A percentile compares a stretch with the other conserved stretches of the same genome.
Evolutionary conservation across 352 stramenopile species (phyloP).

Genomic region (Phytophthora chlamydospora): DNA sequence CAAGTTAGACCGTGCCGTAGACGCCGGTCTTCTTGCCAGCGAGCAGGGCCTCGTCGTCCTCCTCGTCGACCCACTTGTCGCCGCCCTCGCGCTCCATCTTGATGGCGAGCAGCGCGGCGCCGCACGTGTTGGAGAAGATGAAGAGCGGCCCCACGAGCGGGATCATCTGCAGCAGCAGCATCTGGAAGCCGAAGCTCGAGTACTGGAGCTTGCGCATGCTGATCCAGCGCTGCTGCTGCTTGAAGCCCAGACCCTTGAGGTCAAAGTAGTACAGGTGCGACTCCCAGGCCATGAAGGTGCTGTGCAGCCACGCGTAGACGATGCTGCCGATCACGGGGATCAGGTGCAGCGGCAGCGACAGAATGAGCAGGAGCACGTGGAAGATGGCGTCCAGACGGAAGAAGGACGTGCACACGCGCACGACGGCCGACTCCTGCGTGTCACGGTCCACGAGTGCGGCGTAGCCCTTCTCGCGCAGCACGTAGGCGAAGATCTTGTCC

Average conservation of each 20-base stretch:
- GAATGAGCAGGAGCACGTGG: constrained; percentile 51
- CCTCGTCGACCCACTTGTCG: constrained; percentile 31
- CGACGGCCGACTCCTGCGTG: constrained; percentile 39
- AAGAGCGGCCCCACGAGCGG: constrained; percentile 59
- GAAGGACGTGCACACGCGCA: constrained; percentile 43
- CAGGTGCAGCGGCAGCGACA: constrained; percentile 63
- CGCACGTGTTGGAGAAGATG: constrained; percentile 68
- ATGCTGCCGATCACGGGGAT: constrained; percentile 59
- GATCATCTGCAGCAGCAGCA: constrained; percentile 64
- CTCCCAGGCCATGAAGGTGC: constrained; percentile 59
- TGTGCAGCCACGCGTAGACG: constrained; percentile 67
- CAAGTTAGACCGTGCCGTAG: constrained; percentile 34
- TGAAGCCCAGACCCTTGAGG: constrained; percentile 49
- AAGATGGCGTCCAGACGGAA: constrained; percentile 55
- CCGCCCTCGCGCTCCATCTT: constrained; percentile 61
- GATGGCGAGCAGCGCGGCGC: constrained; percentile 56
- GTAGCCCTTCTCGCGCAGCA: constrained; percentile 48
- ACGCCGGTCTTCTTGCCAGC: constrained; percentile 21
- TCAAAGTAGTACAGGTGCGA: constrained; percentile 69
- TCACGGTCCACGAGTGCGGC: constrained; percentile 38
- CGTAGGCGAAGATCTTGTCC: constrained; percentile 63
- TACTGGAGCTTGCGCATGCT: constrained; percentile 48
- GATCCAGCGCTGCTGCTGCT: constrained; percentile 56
- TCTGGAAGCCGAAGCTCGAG: constrained; percentile 60
- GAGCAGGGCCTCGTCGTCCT: constrained; percentile 31